phyloP scores from a whole-genome alignment of 805 yeast genomes.

The Metschnikowia santaceciliae region DNA sequence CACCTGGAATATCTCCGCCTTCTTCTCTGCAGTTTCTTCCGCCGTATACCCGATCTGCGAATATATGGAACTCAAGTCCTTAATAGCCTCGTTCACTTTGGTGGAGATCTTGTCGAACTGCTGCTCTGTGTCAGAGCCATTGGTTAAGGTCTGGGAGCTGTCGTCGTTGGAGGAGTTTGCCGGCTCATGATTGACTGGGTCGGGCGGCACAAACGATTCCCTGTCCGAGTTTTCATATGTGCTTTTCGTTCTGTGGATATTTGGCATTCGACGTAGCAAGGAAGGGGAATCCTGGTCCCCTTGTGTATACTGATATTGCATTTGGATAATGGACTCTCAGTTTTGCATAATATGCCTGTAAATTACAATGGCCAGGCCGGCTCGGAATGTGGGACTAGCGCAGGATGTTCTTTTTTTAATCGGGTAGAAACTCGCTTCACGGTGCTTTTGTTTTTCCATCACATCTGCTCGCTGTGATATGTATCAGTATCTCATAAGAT shows the following conservation, averaged over 20 bases:
- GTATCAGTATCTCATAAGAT: slow-evolving; percentile 2
- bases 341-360: neutral
- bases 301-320: neutral
- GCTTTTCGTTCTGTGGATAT: neutral
- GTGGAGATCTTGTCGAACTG: slow-evolving; percentile 30
- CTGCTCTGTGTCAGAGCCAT: slow-evolving; percentile 9
- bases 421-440: neutral
- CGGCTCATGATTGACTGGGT: neutral
- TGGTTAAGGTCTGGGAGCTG: neutral
- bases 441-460: slow-evolving; percentile 2
- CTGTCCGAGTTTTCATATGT: neutral
- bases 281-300: neutral
- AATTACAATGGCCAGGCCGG: neutral
- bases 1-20: slow-evolving; percentile 45
- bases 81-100: slow-evolving; percentile 34
- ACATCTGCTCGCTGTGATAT: neutral
- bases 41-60: slow-evolving; percentile 52
- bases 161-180: neutral
- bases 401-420: neutral
- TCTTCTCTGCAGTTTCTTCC: slow-evolving; percentile 47
- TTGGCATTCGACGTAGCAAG: slow-evolving; percentile 3
- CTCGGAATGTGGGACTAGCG: neutral
- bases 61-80: slow-evolving; percentile 45
- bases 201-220: neutral
- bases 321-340: neutral